Evolutionary conservation across 768 basidiomycete genomes (phyloP).

Genomic region (Holtermannia corniformis): DNA sequence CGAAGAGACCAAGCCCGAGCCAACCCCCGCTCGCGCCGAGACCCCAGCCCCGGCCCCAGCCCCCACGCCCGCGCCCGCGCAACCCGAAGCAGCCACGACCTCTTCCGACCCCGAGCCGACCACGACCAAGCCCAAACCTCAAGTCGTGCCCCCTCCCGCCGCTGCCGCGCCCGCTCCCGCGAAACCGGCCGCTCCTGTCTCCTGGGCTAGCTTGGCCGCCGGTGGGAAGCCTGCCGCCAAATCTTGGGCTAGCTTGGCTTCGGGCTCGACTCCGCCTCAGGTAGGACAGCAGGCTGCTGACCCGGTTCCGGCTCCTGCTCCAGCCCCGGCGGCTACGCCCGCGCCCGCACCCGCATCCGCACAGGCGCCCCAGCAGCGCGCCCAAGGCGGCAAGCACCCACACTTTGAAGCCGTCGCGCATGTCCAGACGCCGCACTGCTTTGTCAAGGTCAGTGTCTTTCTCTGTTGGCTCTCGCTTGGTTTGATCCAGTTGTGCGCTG

Average conservation of each 20-base stretch:
- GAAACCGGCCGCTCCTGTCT: slow-evolving; percentile 12
- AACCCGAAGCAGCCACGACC: slow-evolving; percentile 20
- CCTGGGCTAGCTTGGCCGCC: neutral
- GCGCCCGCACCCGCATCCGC: slow-evolving; percentile 12
- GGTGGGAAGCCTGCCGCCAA: no score
- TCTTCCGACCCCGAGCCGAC: slow-evolving; percentile 16
- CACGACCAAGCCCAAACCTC: slow-evolving; percentile 2
- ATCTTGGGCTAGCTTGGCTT: slow-evolving; percentile 12
- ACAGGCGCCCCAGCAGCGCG: slow-evolving; percentile 13
- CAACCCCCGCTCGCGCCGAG: slow-evolving; percentile 37
- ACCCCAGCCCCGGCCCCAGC: slow-evolving; percentile 27
- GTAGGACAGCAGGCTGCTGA: slow-evolving; percentile 33
- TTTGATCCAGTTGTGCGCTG: no score
- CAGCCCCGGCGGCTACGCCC: slow-evolving; percentile 9
- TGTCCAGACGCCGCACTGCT: slow-evolving; percentile 68
- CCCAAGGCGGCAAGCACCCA: slow-evolving; percentile 7
- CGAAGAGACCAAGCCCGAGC: slow-evolving; percentile 17
- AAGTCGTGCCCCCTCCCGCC: slow-evolving; percentile 14
- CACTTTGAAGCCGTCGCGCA: slow-evolving; percentile 50
- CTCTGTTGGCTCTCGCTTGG: neutral
- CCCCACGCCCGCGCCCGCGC: slow-evolving; percentile 33
- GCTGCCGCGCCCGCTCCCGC: slow-evolving; percentile 15
- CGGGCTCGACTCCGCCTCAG: slow-evolving; percentile 40
- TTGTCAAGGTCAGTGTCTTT: slow-evolving; percentile 60
- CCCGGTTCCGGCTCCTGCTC: slow-evolving; percentile 12